Evolutionary conservation across 441 rosid species (phyloP).

Genomic region (Sinapis alba): DNA sequence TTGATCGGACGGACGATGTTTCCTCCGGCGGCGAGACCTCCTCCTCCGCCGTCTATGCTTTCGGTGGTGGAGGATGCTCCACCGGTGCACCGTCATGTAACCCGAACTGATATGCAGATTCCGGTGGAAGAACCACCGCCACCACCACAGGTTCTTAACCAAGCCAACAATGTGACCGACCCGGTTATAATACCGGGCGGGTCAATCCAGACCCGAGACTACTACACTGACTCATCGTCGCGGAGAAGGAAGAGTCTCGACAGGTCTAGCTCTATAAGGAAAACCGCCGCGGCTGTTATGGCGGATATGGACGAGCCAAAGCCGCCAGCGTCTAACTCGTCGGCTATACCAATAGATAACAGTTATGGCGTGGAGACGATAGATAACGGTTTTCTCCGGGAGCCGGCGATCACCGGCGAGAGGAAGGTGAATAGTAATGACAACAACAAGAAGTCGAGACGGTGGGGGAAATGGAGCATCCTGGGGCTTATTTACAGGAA

Average conservation of each 20-base stretch:
- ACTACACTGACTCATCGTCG: conserved; percentile 83
- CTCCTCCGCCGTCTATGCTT: conserved; percentile 68
- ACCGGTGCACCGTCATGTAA: conserved; percentile 58
- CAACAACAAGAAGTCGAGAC: conserved; percentile 70
- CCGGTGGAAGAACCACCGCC: conserved; percentile 78
- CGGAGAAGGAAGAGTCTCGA: conserved; percentile 91
- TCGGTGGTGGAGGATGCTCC: conserved; percentile 95
- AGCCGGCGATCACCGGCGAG: conserved; percentile 56
- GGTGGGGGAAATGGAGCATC: conserved; percentile 96
- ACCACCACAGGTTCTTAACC: conserved; percentile 41
- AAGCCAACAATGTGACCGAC: conserved; percentile 51
- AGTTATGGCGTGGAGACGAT: conserved; percentile 62
- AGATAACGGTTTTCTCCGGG: conserved; percentile 65
- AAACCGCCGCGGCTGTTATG: conserved; percentile 78
- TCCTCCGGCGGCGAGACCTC: conserved; percentile 83
- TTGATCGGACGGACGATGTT: conserved; percentile 74
- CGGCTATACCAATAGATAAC: conserved; percentile 44
- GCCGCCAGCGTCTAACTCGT: conserved; percentile 60
- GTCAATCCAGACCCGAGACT: conserved; percentile 89
- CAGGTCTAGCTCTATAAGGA: conserved; percentile 85
- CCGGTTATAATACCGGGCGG: conserved; percentile 72
- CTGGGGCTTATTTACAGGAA: conserved; percentile 82
- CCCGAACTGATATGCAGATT: conserved; percentile 81
- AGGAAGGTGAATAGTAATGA: conserved; percentile 47
- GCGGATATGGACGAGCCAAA: conserved; percentile 90